phyloP scores from a whole-genome alignment of 345 rosid genomes.

The Microthlaspi erraticum region DNA sequence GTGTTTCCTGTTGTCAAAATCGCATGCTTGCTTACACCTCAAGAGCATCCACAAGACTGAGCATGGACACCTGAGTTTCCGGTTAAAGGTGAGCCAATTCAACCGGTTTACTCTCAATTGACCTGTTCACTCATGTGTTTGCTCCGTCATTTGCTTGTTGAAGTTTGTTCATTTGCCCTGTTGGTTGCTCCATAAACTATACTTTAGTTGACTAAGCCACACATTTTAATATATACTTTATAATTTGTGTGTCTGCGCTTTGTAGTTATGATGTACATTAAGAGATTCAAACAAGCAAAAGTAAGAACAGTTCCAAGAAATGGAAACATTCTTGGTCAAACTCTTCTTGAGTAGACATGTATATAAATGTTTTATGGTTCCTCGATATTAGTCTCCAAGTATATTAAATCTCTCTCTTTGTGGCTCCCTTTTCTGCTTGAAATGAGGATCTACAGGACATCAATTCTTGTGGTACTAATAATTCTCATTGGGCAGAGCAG shows the following conservation, averaged over 20 bases:
- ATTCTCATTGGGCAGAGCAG: background rate
- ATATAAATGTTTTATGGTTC: conserved; percentile 2
- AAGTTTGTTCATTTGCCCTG: background rate
- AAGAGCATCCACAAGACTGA: no score
- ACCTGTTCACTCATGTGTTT: background rate
- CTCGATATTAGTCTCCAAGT: conserved; percentile 2
- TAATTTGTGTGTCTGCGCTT: background rate
- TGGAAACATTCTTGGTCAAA: conserved; percentile 32
- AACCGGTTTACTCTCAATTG: background rate
- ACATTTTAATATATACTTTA: background rate
- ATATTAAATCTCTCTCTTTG: conserved; percentile 2
- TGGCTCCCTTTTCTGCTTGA: background rate
- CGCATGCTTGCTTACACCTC: no score
- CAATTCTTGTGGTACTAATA: conserved; percentile 15
- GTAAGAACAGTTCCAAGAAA: conserved; percentile 9
- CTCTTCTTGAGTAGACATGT: background rate
- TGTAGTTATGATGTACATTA: background rate
- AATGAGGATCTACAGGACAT: conserved; percentile 8
- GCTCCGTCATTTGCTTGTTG: background rate
- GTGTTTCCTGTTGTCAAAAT: no score
- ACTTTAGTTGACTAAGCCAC: conserved; percentile 18
- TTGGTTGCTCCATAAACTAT: background rate
- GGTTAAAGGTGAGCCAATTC: no score
- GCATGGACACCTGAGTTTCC: no score
- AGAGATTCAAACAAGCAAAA: conserved; percentile 17